Evolutionary conservation across 257 asterid genomes (phyloP), one percentile per base, ranked within the genome.

Genomic region (Solanum corneliomulleri): DNA sequence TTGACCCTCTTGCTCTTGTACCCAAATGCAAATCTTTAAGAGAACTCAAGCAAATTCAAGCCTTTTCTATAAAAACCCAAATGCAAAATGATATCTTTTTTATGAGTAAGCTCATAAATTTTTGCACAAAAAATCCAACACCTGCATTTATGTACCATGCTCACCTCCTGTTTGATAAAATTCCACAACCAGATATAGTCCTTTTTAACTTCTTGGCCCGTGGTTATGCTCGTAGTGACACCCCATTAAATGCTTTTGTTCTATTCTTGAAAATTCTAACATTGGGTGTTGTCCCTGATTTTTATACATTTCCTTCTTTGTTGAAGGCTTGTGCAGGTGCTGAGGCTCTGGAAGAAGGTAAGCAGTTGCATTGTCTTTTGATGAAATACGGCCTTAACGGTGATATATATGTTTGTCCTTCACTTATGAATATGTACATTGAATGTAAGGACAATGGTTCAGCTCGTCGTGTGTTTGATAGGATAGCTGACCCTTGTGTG

Each of bases 191-290:
- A 72, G 88, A 88, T 60, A 88, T 91, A 47, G 56, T 88, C 68
- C 64, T 86, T 64, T 91, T 91, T 69, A 91, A 91, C 88, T 88
- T 88, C 56, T 82, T 91, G 89, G 93, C 93, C 52, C 92, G 89
- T 31, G 91, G 93, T 25, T 89, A 87, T 85, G 89, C 93, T 62
- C 90, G 78, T 42, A 87, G 90, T 27, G 91, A 83, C 66, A 88
- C 82, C 37, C 90, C 93, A 20, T 83, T 89, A 52, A 86, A 85
- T 42, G 89, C 85, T 35, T 87, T 91, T 23, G n/a, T 84, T 42
- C 82, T 83, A 41, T 89, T 89, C 42, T 74, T 76, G 35, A 75
- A 85, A 66, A 60, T 91, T 45, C 80, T 88, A 5, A 25, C 71
- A n/a, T 87, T 60, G 15, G 89, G 86, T 78, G 41, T 86, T 20